Evolutionary conservation across 352 stramenopile genomes (phyloP).

Genomic region (Phytopythium vexans): DNA sequence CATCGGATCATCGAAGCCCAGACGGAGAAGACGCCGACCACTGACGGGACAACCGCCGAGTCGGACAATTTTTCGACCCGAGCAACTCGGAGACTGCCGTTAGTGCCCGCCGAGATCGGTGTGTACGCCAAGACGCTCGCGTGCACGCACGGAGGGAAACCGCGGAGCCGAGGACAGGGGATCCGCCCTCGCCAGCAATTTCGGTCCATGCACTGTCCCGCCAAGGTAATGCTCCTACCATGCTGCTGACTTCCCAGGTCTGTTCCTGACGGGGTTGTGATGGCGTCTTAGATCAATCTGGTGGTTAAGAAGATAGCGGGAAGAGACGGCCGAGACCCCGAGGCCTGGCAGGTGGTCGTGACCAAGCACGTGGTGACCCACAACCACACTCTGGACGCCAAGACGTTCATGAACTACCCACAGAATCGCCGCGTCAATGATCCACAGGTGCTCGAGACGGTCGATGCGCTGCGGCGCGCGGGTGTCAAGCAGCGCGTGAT

Average conservation of each 20-base stretch:
- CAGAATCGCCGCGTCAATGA: conserved; percentile 13
- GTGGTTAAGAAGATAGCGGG: conserved; percentile 11
- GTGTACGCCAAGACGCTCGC: conserved; percentile 19
- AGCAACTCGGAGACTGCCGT: not conserved
- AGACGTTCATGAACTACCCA: conserved; percentile 11
- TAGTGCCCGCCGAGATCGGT: conserved; percentile 7
- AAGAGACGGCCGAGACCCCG: conserved; percentile 1
- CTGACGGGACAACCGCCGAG: not conserved
- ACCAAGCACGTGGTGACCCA: conserved; percentile 8
- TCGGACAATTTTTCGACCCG: not conserved
- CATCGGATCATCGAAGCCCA: conserved; percentile 4
- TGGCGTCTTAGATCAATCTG: conserved; percentile 7
- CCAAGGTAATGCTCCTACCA: conserved; percentile 4
- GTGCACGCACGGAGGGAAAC: conserved; percentile 16
- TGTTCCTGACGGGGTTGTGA: not conserved
- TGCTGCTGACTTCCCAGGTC: too few species aligned
- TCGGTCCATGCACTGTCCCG: conserved; percentile 15
- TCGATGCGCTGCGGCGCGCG: conserved; percentile 8
- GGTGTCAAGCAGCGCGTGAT: conserved; percentile 14
- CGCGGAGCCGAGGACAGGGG: conserved; percentile 9
- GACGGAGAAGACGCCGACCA: too few species aligned
- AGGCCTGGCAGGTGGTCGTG: conserved; percentile 13
- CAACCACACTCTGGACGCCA: conserved; percentile 12
- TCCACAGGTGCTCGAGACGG: conserved; percentile 13
- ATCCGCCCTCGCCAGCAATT: conserved; percentile 11